Conservation (phyloP, 331 rosid genomes). For the Arachis monticola region DNA sequence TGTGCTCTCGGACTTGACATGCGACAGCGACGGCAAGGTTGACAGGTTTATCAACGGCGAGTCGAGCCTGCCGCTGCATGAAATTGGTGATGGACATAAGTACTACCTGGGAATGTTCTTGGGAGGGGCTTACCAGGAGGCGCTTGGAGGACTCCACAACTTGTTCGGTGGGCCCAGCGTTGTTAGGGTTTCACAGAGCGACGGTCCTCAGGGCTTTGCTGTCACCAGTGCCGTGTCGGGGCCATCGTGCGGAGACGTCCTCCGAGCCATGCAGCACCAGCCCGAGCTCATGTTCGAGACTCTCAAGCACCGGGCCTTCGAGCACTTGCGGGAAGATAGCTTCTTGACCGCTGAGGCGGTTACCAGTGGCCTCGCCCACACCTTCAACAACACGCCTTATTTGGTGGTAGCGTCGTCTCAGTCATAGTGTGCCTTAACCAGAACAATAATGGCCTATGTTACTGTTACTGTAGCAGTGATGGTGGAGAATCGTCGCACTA, state of each 20-base stretch:
- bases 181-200: slow-evolving; percentile 89
- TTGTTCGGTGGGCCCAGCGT: slow-evolving; percentile 92
- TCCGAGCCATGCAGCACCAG: slow-evolving; percentile 96
- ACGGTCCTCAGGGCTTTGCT: slow-evolving; percentile 91
- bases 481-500: slow-evolving; percentile 59
- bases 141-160: slow-evolving; percentile 96
- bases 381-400: slow-evolving; percentile 85
- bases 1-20: slow-evolving; percentile 80
- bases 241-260: slow-evolving; percentile 83
- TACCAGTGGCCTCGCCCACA: slow-evolving; percentile 54
- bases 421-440: slow-evolving; percentile 51
- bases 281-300: slow-evolving; percentile 98
- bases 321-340: slow-evolving; percentile 47
- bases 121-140: slow-evolving; percentile 99
- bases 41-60: slow-evolving; percentile 85
- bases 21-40: slow-evolving; percentile 95
- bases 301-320: slow-evolving; percentile 80
- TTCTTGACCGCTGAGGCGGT: slow-evolving; percentile 44
- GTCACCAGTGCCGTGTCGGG: slow-evolving; percentile 83
- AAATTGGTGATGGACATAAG: slow-evolving; percentile 58
- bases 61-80: slow-evolving; percentile 84
- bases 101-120: slow-evolving; percentile 97
- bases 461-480: slow-evolving; percentile 38
- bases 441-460: background rate
- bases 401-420: slow-evolving; percentile 32